Conservation (phyloP, 2,329 filamentous ascomycete genomes). For the Dactylellina parvicollis region DNA sequence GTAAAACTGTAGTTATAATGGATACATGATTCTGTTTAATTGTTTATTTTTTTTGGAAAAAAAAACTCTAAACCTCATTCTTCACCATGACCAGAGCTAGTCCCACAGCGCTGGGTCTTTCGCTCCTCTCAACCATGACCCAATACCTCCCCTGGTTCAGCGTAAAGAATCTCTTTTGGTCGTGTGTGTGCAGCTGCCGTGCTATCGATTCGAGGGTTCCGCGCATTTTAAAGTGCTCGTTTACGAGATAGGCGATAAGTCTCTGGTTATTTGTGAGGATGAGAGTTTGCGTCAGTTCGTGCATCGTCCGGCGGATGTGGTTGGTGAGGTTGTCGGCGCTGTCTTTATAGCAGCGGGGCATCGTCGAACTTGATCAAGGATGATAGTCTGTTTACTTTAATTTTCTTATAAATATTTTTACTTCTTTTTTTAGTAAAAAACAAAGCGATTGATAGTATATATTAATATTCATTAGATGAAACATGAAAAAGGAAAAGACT, state of each 20-base stretch:
- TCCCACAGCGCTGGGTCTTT: slow-evolving; percentile 6
- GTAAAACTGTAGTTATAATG: too few relatives aligned
- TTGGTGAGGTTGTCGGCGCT: not conserved
- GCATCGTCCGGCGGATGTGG: not conserved
- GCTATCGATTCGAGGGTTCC: not conserved
- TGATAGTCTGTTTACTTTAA: too few relatives aligned
- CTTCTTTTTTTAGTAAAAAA: too few relatives aligned
- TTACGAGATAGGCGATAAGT: not conserved
- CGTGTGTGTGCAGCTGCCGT: not conserved
- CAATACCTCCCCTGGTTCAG: not conserved
- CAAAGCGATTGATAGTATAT: too few relatives aligned
- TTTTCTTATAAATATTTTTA: not conserved
- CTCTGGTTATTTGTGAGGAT: not conserved
- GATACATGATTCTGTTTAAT: too few relatives aligned
- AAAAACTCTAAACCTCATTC: slow-evolving; percentile 3
- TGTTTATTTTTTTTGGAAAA: too few relatives aligned
- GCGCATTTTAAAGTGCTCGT: slow-evolving; percentile 14
- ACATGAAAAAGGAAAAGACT: too few relatives aligned
- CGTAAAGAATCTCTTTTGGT: not conserved
- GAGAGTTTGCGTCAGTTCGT: slow-evolving; percentile 1
- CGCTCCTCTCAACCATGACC: not conserved
- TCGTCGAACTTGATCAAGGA: too few relatives aligned
- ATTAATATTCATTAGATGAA: too few relatives aligned
- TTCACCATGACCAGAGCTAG: slow-evolving; percentile 26
- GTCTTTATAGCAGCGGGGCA: slow-evolving; percentile 16